phyloP scores from a whole-genome alignment of 768 basidiomycete genomes.

The Mycena polygramma region DNA sequence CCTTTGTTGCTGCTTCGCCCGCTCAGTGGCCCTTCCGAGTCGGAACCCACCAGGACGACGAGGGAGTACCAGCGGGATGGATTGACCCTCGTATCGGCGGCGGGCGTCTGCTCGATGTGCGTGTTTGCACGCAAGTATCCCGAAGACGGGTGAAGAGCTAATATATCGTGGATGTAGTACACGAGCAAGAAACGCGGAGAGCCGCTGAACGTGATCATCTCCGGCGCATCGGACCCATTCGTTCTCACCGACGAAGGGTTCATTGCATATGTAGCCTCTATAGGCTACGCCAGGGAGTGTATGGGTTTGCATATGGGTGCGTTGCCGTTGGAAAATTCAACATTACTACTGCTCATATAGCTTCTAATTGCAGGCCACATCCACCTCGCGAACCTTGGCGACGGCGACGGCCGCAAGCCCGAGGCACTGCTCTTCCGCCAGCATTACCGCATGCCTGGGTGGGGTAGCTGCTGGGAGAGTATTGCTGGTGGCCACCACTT shows the following conservation, averaged over 20 bases:
- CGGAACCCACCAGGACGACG: constrained; percentile 17
- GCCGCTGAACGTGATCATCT: constrained; percentile 88
- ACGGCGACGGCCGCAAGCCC: constrained; percentile 77
- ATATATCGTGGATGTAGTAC: constrained; percentile 57
- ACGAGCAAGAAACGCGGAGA: constrained; percentile 78
- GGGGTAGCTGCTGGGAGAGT: constrained; percentile 93
- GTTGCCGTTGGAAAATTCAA: neutral
- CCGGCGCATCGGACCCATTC: constrained; percentile 82
- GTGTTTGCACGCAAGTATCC: constrained; percentile 39
- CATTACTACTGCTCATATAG: neutral
- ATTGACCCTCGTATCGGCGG: constrained; percentile 81
- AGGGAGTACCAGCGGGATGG: constrained; percentile 51
- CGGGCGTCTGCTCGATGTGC: constrained; percentile 82
- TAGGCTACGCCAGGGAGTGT: constrained; percentile 88
- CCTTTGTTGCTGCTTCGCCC: constrained; percentile 31
- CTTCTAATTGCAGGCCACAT: constrained; percentile 71
- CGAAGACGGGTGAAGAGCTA: neutral
- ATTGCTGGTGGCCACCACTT: constrained; percentile 90
- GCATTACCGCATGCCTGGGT: constrained; percentile 78
- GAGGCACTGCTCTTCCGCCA: constrained; percentile 85
- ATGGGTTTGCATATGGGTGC: constrained; percentile 63
- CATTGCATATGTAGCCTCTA: constrained; percentile 75
- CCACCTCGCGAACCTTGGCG: constrained; percentile 87
- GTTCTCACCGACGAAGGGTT: constrained; percentile 83
- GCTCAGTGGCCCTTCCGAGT: constrained; percentile 26